Conservation (phyloP, 176 grass and related monocot genomes). For the Aegilops tauschii region DNA sequence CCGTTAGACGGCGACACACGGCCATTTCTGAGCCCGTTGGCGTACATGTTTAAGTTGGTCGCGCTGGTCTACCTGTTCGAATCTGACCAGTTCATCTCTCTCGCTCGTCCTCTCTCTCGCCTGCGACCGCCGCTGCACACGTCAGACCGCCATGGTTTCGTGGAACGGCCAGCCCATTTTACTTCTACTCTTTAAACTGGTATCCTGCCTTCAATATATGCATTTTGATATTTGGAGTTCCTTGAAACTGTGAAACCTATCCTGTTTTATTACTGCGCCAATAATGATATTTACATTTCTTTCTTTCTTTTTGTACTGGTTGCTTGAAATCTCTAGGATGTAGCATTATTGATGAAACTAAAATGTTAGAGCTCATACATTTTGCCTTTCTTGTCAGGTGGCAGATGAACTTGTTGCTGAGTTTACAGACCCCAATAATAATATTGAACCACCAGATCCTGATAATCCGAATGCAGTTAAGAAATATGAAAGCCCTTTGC, state of each 20-base stretch:
- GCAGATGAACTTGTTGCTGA: constrained; percentile 95
- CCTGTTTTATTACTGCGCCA: neutral
- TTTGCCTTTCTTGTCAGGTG: constrained; percentile 49
- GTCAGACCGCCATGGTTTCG: no score
- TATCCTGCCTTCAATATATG: neutral
- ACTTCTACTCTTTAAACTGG: neutral
- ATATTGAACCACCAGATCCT: constrained; percentile 65
- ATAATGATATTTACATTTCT: neutral
- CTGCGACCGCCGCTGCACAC: no score
- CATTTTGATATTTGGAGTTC: neutral
- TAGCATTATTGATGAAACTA: neutral
- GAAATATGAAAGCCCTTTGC: constrained; percentile 15
- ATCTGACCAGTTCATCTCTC: no score
- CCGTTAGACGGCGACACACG: no score
- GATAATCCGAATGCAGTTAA: constrained; percentile 45
- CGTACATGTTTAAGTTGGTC: no score
- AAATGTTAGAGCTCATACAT: neutral
- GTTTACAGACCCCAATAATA: constrained; percentile 65
- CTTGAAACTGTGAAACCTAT: neutral
- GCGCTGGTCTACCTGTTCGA: no score
- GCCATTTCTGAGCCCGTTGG: no score
- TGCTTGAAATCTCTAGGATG: neutral
- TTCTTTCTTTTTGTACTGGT: neutral
- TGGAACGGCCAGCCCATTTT: neutral
- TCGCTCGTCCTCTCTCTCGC: no score